phyloP scores from a whole-genome alignment of 2,329 filamentous ascomycete species.

The Colletotrichum navitas region DNA sequence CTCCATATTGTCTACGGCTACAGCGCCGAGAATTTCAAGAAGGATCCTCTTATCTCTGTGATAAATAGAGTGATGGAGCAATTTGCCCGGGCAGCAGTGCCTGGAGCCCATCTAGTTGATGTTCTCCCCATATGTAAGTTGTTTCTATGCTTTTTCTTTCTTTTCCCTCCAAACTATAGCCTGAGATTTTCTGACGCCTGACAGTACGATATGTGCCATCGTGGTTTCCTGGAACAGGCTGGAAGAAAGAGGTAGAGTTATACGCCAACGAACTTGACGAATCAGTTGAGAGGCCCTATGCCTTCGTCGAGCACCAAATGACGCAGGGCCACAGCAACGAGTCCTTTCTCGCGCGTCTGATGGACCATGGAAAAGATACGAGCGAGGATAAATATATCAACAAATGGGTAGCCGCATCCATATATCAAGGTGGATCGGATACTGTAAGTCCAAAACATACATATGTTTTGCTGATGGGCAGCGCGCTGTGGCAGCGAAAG shows the following conservation, averaged over 20 bases:
- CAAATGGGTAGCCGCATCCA: constrained; percentile 24
- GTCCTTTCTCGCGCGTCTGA: constrained; percentile 21
- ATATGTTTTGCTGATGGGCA: not conserved
- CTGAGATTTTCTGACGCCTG: not conserved
- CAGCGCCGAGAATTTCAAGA: constrained; percentile 9
- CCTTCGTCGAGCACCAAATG: constrained; percentile 45
- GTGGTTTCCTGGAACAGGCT: constrained; percentile 41
- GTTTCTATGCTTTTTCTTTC: too few relatives aligned
- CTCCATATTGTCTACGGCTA: constrained; percentile 21
- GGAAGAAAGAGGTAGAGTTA: constrained; percentile 33
- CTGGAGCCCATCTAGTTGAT: constrained; percentile 34
- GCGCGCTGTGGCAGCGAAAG: not conserved
- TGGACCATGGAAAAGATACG: not conserved
- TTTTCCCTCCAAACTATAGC: not conserved
- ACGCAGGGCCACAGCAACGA: not conserved
- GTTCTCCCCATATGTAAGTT: constrained; percentile 27
- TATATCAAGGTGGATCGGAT: constrained; percentile 37
- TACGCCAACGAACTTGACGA: constrained; percentile 17
- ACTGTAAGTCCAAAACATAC: not conserved
- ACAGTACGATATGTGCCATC: constrained; percentile 46
- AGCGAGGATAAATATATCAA: not conserved
- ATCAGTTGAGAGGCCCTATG: constrained; percentile 29
- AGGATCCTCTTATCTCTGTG: not conserved
- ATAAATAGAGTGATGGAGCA: constrained; percentile 10
- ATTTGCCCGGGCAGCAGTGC: not conserved